These are phyloP conservation scores for Elsinoe arachidis DNA, from an alignment of 2,329 filamentous ascomycete species.

Conservation along the genomic window DNA sequence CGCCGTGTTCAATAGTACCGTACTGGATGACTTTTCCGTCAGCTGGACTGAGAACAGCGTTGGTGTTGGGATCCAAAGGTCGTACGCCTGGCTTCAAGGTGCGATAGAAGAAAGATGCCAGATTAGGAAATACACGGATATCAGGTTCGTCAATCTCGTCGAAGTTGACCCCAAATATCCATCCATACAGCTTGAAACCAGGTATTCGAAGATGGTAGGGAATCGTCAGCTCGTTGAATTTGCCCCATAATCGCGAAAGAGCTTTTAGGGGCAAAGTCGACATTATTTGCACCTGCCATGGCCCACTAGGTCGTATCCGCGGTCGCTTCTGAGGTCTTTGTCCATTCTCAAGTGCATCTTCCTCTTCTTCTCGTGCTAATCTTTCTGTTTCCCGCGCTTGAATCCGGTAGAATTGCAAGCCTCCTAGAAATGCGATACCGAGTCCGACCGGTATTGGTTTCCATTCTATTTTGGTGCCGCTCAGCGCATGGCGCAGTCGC, in stretches of 20 bases:
- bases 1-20: slow-evolving; percentile 81
- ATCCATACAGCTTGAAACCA: slow-evolving; percentile 86
- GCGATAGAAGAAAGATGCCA: slow-evolving; percentile 95
- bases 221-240: slow-evolving; percentile 81
- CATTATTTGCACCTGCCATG: slow-evolving; percentile 80
- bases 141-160: slow-evolving; percentile 82
- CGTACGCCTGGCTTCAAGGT: slow-evolving; percentile 81
- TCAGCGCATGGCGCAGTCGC: slow-evolving; percentile 49
- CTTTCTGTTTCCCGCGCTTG: slow-evolving; percentile 42
- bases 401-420: slow-evolving; percentile 76
- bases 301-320: slow-evolving; percentile 70
- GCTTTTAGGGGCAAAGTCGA: slow-evolving; percentile 86
- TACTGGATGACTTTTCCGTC: slow-evolving; percentile 90
- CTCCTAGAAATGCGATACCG: slow-evolving; percentile 74
- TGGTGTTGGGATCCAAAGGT: slow-evolving; percentile 71
- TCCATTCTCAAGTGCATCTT: slow-evolving; percentile 41
- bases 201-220: slow-evolving; percentile 82
- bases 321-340: slow-evolving; percentile 44
- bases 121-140: slow-evolving; percentile 80
- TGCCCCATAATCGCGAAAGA: slow-evolving; percentile 79
- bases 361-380: slow-evolving; percentile 38
- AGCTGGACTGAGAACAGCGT: slow-evolving; percentile 75
- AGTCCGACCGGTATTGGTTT: slow-evolving; percentile 82
- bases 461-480: slow-evolving; percentile 68
- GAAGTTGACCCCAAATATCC: slow-evolving; percentile 83